Conservation (phyloP, 1,139 yeast species). For the Taiozyma sp. region DNA sequence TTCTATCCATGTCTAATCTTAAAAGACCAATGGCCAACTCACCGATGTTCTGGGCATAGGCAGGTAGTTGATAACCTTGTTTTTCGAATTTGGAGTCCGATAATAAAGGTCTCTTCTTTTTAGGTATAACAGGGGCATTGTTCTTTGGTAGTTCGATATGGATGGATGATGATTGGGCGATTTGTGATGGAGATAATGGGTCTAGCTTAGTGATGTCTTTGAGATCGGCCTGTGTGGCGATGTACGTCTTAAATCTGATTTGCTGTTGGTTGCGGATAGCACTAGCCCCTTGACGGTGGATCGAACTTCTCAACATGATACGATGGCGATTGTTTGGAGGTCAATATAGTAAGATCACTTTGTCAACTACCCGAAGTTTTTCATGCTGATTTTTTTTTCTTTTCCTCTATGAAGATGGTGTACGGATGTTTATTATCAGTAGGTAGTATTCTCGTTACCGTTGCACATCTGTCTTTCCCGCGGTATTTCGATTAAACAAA, state of each 20-base stretch:
- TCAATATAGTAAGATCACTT: too few species aligned
- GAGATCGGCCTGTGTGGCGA: constrained; percentile 10
- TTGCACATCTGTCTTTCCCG: not conserved
- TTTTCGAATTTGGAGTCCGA: constrained; percentile 57
- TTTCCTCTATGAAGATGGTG: not conserved
- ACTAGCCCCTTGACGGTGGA: not conserved
- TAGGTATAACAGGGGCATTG: constrained; percentile 24
- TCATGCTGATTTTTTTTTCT: not conserved
- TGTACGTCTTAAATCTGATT: constrained; percentile 11
- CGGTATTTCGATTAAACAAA: not conserved
- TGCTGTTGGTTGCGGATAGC: not conserved
- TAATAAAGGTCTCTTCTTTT: constrained; percentile 42
- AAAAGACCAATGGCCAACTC: constrained; percentile 64
- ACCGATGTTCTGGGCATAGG: constrained; percentile 70
- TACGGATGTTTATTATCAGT: not conserved
- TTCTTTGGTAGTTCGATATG: constrained; percentile 18
- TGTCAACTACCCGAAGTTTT: not conserved
- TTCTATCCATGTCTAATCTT: constrained; percentile 83
- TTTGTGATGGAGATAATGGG: constrained; percentile 19
- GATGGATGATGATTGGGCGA: constrained; percentile 21
- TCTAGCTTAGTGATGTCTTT: constrained; percentile 13
- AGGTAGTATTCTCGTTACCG: not conserved
- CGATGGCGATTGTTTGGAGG: not conserved
- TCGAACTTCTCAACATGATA: not conserved
- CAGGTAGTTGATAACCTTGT: constrained; percentile 52